phyloP scores from a whole-genome alignment of 2,329 filamentous ascomycete species.

The Trichoderma koningiopsis region DNA sequence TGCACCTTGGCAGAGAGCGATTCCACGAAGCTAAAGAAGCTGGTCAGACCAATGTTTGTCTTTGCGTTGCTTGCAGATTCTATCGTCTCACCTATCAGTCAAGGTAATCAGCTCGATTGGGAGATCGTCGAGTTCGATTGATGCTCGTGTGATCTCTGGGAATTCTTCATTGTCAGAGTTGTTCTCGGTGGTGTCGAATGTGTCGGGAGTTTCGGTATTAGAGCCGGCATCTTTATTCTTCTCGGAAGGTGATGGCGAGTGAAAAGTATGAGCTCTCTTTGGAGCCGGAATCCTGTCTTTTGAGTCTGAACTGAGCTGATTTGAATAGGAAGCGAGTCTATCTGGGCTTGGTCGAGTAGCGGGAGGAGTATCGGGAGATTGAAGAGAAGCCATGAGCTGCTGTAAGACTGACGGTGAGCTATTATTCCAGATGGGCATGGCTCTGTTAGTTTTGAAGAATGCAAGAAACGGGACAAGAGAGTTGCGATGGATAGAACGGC shows the following conservation, averaged over 20 bases:
- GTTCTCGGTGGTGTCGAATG: constrained; percentile 51
- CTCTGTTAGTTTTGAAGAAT: neutral
- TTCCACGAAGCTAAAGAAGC: constrained; percentile 74
- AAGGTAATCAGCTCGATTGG: constrained; percentile 92
- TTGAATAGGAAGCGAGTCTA: constrained; percentile 38
- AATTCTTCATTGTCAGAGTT: constrained; percentile 48
- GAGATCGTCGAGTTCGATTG: constrained; percentile 81
- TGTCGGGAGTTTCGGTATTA: constrained; percentile 44
- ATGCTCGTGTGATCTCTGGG: constrained; percentile 52
- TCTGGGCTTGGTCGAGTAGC: constrained; percentile 37
- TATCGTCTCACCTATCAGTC: constrained; percentile 70
- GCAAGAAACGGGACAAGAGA: neutral
- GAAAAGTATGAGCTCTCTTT: constrained; percentile 52
- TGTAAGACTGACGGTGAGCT: neutral
- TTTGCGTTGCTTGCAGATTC: neutral
- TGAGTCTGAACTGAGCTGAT: constrained; percentile 33
- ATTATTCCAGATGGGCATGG: constrained; percentile 12
- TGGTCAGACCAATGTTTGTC: neutral
- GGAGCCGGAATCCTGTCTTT: constrained; percentile 39
- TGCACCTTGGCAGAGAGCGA: constrained; percentile 86
- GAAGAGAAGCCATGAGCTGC: constrained; percentile 41
- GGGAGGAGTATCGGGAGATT: constrained; percentile 34
- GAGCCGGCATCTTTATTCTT: constrained; percentile 32
- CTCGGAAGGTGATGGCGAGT: constrained; percentile 42
- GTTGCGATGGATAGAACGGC: neutral